Conservation (phyloP, 345 rosid species). For the Acer yangbiense region DNA sequence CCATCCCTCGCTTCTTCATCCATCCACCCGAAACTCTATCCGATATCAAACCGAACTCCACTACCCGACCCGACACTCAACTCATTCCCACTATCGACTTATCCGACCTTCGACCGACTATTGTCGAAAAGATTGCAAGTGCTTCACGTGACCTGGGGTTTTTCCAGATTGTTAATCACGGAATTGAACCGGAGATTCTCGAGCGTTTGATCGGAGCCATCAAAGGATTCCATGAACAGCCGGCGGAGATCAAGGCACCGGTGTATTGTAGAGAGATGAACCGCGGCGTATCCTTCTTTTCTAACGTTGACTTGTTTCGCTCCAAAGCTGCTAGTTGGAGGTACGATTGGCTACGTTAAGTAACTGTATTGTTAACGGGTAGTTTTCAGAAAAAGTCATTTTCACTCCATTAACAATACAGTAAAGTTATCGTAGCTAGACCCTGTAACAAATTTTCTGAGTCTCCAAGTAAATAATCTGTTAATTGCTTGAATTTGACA, state of each 20-base stretch:
- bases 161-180: not conserved
- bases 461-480: no score
- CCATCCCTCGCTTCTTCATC: not conserved
- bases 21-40: not conserved
- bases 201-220: not conserved
- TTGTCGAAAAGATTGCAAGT: not conserved
- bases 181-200: not conserved
- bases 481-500: not conserved
- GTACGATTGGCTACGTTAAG: not conserved
- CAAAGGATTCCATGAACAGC: not conserved
- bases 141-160: not conserved
- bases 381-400: no score
- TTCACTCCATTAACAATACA: no score
- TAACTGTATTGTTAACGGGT: no score
- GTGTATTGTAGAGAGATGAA: not conserved
- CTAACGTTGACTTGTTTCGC: not conserved
- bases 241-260: not conserved
- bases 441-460: no score
- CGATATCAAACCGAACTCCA: not conserved
- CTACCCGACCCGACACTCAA: not conserved
- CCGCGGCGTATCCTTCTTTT: not conserved
- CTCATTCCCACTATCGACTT: not conserved
- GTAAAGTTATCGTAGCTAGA: no score
- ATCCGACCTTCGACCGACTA: not conserved
- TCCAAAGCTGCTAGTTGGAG: not conserved